Evolutionary conservation across 441 rosid genomes (phyloP).

Genomic region (Erysimum pusillum): DNA sequence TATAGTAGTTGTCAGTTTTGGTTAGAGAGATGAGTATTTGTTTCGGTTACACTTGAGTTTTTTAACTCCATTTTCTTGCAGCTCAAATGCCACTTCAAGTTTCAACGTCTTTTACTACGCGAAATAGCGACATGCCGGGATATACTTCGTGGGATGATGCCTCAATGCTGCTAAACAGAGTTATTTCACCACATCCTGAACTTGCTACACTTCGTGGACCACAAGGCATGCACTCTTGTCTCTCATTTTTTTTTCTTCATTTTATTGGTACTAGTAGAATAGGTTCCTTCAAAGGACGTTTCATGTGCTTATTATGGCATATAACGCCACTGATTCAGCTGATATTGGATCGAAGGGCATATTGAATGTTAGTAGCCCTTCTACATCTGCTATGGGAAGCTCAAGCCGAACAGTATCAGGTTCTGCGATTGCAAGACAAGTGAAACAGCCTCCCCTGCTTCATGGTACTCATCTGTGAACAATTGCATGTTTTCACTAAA

Average conservation of each 20-base stretch:
- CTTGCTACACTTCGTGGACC: constrained; percentile 53
- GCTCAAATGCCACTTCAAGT: constrained; percentile 68
- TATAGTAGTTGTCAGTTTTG: background rate
- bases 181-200: constrained; percentile 55
- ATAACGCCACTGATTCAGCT: constrained; percentile 85
- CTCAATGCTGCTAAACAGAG: constrained; percentile 54
- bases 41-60: background rate
- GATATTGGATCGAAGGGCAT: constrained; percentile 83
- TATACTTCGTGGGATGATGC: constrained; percentile 72
- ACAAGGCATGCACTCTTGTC: constrained; percentile 61
- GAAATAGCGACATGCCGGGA: constrained; percentile 55
- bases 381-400: constrained; percentile 56
- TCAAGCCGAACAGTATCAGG: constrained; percentile 51
- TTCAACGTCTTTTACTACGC: constrained; percentile 58
- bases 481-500: background rate
- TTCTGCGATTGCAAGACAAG: constrained; percentile 57
- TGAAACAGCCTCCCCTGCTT: constrained; percentile 60
- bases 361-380: constrained; percentile 55
- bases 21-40: background rate
- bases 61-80: constrained; percentile 44
- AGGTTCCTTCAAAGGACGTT: constrained; percentile 49
- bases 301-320: constrained; percentile 74
- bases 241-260: background rate
- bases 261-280: constrained; percentile 47
- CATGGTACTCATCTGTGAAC: constrained; percentile 60